Base-by-base conservation (phyloP, 306 rosid species). In the Prosopis cineraria region DNA sequence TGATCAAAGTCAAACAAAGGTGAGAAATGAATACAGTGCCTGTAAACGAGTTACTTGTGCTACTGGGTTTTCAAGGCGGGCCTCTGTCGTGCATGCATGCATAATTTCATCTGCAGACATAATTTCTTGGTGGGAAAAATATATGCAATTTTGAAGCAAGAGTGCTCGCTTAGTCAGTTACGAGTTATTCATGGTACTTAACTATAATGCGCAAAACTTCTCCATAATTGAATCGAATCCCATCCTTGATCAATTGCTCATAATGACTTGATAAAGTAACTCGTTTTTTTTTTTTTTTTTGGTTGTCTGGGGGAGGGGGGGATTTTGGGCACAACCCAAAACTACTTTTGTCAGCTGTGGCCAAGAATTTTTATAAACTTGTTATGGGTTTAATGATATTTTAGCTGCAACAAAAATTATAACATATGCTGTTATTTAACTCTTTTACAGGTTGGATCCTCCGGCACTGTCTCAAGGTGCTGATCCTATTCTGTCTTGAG, bases 1-100 rank as follows among this genome's bases (percentile, higher is more conserved):
- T 91, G 88, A 82, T 92, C 69, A 91, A 89, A 85, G 83, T 94
- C 76, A 85, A 84, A 88, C 98, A 94, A 85, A 87, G 97, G 98
- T 94, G 68, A 84, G 97, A 80, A 80, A 70, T 79, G 64, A 80
- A 75, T 75, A 63, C 68, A 47, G 20, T 64, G 29, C 73, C 50
- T 62, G 39, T 22, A 24, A 50, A 76, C 59, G 50, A 72, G 68
- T 39, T 64, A 30, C 24, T 65, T 45, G 39, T 33, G 39, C 47
- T 73, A 39, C 44, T 67, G 31, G 31, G 19, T 72, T 82, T 74
- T 66, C 31, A 64, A 45, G 45, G 10, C 27, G 60, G 56, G 55
- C 58, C 64, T 37, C 70, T 83, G 55, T 39, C n/a, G n/a, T 73
- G 29, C 75, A 44, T 52, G 77, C 39, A 58, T 74, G 53, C 60